These are phyloP conservation scores for Tieghemostelium lacteum DNA, from an alignment of 78 protist species.

Conservation along the genomic window DNA sequence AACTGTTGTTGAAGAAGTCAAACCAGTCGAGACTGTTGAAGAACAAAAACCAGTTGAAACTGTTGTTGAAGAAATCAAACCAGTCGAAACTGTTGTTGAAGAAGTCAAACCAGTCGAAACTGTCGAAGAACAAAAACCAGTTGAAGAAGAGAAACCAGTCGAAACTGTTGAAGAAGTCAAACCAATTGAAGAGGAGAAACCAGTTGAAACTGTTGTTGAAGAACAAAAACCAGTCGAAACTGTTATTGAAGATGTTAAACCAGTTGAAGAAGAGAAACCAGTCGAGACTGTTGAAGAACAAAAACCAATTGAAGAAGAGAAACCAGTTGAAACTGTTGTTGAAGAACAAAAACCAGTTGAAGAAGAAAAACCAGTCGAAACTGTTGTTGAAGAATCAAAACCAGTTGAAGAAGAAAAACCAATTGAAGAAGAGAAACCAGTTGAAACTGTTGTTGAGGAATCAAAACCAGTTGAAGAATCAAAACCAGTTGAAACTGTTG, in stretches of 20 bases:
- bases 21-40: conserved; percentile 1
- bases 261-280: neutral
- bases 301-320: neutral
- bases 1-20: neutral
- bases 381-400: neutral
- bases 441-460: conserved; percentile 38
- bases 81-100: neutral
- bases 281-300: neutral
- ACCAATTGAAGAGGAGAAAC: no score
- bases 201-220: neutral
- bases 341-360: neutral
- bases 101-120: neutral
- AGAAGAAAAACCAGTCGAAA: neutral
- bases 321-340: no score
- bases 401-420: no score
- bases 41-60: neutral
- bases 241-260: neutral
- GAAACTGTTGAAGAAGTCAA: neutral
- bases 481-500: neutral
- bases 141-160: neutral
- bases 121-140: conserved; percentile 3
- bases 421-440: no score
- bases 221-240: neutral
- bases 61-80: neutral
- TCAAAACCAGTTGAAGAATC: conserved; percentile 3